Evolutionary conservation across 1,284 basidiomycete species (phyloP), one percentile per base, ranked within the genome.

Genomic region (Volvariella surrecta): DNA sequence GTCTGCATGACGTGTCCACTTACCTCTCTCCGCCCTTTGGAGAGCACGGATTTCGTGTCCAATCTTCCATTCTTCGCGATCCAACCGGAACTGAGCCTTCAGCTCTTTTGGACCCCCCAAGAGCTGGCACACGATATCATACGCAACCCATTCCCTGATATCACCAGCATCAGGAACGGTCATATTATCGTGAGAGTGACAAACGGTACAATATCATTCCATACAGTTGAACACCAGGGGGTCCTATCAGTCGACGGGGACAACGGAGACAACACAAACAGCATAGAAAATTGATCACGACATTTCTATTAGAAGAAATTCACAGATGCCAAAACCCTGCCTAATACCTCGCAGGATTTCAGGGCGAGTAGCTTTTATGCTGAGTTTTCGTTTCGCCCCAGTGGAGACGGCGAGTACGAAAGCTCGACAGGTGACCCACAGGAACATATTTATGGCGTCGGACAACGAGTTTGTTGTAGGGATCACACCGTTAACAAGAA

Each of bases 401-500:
- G 58, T 61, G 21, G 66, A 68, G 45, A 59, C 61, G 51, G 24
- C 6, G 24, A 28, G 11, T 28, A 6, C 6, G 24, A 28, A 11
- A 28, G 24, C 24, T 28, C 24, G 24, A 28, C 24, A 6, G 24
- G 24, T 6, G 11, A 11, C 11, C 24, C 24, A 28, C 24, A 28
- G 11, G 24, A 28, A 11, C 24, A 28, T 6, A 60, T 67, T 46
- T 66, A 60, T 49, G 67, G 64, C 3, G 54, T 55, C 4, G 66
- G 67, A 3, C 66, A 69, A 49, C 66, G 67, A 39, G 60, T 62
- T 15, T 67, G 66, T 47, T 68, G 67, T 48, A 62, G 56, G 4
- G 66, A 69, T 45, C 54, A 67, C 49, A 59, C 60, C 1, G 61
- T 69, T 4, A 69, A 67, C 47, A 66, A 68, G 55, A 68, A 68